phyloP scores from a whole-genome alignment of 2,329 filamentous ascomycete species.

The Diaporthe destruens region DNA sequence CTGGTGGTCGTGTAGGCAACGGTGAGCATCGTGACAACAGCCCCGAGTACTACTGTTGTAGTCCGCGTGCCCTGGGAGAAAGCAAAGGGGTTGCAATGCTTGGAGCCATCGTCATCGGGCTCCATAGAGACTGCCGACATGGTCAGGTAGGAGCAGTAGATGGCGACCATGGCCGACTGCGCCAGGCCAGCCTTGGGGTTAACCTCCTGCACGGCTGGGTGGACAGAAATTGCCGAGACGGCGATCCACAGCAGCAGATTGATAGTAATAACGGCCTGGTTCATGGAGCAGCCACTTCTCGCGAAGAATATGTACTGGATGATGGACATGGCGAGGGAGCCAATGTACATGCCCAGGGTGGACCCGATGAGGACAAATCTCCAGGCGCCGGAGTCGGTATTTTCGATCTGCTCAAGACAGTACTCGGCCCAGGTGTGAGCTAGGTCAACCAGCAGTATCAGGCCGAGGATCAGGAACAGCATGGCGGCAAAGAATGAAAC shows the following conservation, averaged over 20 bases:
- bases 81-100: constrained; percentile 92
- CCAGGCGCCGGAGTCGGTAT: constrained; percentile 87
- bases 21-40: constrained; percentile 95
- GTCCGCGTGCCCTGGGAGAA: constrained; percentile 88
- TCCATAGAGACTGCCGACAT: constrained; percentile 99
- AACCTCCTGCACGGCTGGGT: constrained; percentile 88
- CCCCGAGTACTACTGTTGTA: constrained; percentile 91
- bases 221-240: constrained; percentile 87
- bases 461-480: constrained; percentile 90
- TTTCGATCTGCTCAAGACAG: constrained; percentile 93
- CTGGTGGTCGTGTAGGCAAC: constrained; percentile 98
- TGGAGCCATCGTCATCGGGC: constrained; percentile 90
- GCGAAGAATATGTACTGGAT: constrained; percentile 99
- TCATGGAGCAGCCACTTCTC: constrained; percentile 85
- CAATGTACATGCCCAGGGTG: constrained; percentile 92
- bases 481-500: constrained; percentile 89
- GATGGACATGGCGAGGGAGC: constrained; percentile 92
- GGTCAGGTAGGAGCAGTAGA: constrained; percentile 98
- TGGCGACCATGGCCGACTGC: constrained; percentile 96
- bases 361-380: constrained; percentile 89
- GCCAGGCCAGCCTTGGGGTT: constrained; percentile 95
- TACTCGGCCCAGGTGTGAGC: constrained; percentile 98
- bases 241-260: constrained; percentile 87
- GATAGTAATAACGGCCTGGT: constrained; percentile 94
- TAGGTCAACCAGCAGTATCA: constrained; percentile 93